Evolutionary conservation across 352 stramenopile species (phyloP).

Genomic region (Phytophthora gonapodyides): DNA sequence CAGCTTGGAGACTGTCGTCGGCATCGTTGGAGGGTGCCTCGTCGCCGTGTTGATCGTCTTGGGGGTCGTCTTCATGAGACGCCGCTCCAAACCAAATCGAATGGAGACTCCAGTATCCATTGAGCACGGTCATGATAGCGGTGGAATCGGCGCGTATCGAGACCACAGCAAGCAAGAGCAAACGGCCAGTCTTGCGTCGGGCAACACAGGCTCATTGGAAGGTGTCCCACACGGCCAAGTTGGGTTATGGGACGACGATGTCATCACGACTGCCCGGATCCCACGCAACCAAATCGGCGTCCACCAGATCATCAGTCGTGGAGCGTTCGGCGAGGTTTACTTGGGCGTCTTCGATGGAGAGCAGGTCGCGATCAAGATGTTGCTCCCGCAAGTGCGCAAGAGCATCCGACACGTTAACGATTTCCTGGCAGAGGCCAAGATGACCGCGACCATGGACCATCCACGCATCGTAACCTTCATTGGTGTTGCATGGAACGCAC

Average conservation of each 20-base stretch:
- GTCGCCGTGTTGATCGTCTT: too few relatives aligned
- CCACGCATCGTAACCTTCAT: slow-evolving; percentile 37
- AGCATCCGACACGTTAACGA: too few relatives aligned
- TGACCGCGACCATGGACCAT: slow-evolving; percentile 35
- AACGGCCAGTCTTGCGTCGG: too few relatives aligned
- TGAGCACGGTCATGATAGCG: too few relatives aligned
- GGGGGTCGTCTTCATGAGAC: too few relatives aligned
- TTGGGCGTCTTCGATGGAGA: slow-evolving; percentile 33
- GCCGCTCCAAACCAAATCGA: too few relatives aligned
- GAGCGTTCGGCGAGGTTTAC: slow-evolving; percentile 56
- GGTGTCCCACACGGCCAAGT: not conserved
- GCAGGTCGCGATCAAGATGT: slow-evolving; percentile 48
- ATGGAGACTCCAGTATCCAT: too few relatives aligned
- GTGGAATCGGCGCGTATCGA: too few relatives aligned
- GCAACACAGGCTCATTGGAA: too few relatives aligned
- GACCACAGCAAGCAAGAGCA: too few relatives aligned
- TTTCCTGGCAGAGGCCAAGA: slow-evolving; percentile 37
- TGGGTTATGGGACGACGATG: slow-evolving; percentile 36
- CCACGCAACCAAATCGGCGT: slow-evolving; percentile 33
- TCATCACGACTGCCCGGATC: slow-evolving; percentile 33
- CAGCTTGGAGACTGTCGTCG: too few relatives aligned
- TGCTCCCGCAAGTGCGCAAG: slow-evolving; percentile 45
- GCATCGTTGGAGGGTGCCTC: too few relatives aligned
- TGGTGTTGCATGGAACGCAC: slow-evolving; percentile 39
- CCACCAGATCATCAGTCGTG: slow-evolving; percentile 31